Evolutionary conservation across 148 eudicot species (phyloP).

Genomic region (Chenopodium suecicum): DNA sequence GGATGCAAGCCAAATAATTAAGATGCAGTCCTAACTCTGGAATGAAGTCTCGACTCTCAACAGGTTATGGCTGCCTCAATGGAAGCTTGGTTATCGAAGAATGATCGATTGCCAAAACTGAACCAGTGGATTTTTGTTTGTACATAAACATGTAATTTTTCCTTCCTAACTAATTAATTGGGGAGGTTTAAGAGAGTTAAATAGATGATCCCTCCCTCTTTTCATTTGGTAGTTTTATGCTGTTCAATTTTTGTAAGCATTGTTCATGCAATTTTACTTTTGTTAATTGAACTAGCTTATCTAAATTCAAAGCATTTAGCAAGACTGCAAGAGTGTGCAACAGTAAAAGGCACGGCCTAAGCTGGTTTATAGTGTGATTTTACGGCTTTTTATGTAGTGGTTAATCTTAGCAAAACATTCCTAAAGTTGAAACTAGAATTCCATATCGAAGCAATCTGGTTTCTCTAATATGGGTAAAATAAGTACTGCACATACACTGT

Average conservation of each 20-base stretch:
- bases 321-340: too few relatives aligned
- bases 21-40: neutral
- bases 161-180: neutral
- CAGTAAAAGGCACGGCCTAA: too few relatives aligned
- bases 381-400: too few relatives aligned
- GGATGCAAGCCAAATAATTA: neutral
- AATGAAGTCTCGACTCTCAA: neutral
- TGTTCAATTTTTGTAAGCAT: neutral
- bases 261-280: neutral
- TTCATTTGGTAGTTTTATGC: neutral
- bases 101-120: neutral
- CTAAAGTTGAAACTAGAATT: too few relatives aligned
- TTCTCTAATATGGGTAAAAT: too few relatives aligned
- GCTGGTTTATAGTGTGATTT: too few relatives aligned
- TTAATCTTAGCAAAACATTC: too few relatives aligned
- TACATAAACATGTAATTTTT: constrained; percentile 7
- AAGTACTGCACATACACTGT: too few relatives aligned
- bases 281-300: too few relatives aligned
- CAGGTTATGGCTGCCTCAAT: neutral
- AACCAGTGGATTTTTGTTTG: constrained; percentile 10
- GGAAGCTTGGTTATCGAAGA: neutral
- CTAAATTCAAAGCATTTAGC: too few relatives aligned
- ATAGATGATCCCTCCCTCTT: constrained; percentile 4
- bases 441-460: too few relatives aligned
- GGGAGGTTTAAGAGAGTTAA: neutral